Base-by-base conservation (phyloP, 352 stramenopile genomes). In the Halophytophthora polymorphica region DNA sequence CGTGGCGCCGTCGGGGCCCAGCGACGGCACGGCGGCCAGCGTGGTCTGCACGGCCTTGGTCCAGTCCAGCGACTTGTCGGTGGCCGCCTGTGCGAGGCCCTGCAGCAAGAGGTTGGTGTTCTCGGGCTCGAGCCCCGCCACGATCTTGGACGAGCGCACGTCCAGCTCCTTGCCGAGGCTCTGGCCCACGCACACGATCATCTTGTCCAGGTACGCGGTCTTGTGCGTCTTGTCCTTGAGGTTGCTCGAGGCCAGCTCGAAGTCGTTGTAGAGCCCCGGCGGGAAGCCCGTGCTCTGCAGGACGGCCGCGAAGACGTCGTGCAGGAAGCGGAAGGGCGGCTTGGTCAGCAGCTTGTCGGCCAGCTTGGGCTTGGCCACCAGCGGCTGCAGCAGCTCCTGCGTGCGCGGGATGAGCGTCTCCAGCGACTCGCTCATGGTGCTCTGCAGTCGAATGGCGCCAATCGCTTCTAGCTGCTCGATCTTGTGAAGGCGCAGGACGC, bases 321-420 rank as follows among this genome's bases (percentile, higher is more conserved):
- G 88, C 37, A 98, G 71, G 64, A 98, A 99, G 34, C 95, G 90
- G 69, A 99, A 99, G 14, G 96, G 96, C 29, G 96, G 96, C 62
- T 98, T 98, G 56, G 71, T 66, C 36, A 99, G 78, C 37, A 98
- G 76, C 75, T 98, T 98, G 29, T 98, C 92, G 4, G 84, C 82
- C 43, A 98, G 75, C 69, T 97, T 98, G 21, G 96, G 95, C 68
- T 98, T 97, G 46, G 74, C 64, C 46, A 98, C 85, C 53, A 98
- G 71, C 25, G 73, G 78, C 62, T 96, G 84, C 48, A 98, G 72
- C 35, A 83, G 53, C 58, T 88, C 78, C 69, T 93, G 83, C 53
- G 83, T 90, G 64, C 79, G 82, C 35, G 73, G 60, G 61, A 90
- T 89, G 35, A 89, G 69, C 61, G 68, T 57, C 61, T 88, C 74